A percentile compares a stretch with the other conserved stretches of the same genome.
phyloP scores from a whole-genome alignment of 306 rosid genomes.

The Ceratonia siliqua region DNA sequence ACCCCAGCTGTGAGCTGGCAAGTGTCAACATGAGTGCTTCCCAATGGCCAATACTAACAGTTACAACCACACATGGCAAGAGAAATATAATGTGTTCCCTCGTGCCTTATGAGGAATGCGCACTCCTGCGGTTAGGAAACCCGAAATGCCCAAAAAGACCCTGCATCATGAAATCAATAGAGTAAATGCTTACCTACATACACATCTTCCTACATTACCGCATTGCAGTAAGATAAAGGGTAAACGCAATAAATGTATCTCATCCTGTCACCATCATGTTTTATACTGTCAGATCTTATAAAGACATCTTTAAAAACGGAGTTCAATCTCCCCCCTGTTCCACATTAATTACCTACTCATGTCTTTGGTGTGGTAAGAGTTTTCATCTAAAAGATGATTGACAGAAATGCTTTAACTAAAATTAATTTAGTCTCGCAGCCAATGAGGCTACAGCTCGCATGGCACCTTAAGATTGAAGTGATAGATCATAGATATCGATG shows the following conservation, averaged over 20 bases:
- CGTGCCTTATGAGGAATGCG: constrained; percentile 50
- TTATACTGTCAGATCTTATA: constrained; percentile 5
- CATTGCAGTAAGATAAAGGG: constrained; percentile 1
- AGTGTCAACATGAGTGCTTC: constrained; percentile 39
- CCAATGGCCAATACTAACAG: constrained; percentile 31
- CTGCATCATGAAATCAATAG: constrained; percentile 46
- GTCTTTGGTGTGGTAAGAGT: not conserved
- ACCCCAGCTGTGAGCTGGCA: constrained; percentile 31
- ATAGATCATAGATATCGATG: too few relatives aligned
- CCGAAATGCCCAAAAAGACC: constrained; percentile 78
- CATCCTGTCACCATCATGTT: constrained; percentile 21
- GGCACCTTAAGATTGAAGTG: too few relatives aligned
- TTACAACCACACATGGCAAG: constrained; percentile 39
- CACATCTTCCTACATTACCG: constrained; percentile 14
- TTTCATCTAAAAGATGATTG: not conserved
- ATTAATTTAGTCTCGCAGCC: constrained; percentile 1
- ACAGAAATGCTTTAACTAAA: constrained; percentile 6
- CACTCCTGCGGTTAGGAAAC: constrained; percentile 49
- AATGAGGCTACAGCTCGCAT: too few relatives aligned
- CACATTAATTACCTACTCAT: not conserved
- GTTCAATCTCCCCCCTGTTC: not conserved
- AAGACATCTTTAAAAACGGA: constrained; percentile 5
- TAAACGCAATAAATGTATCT: constrained; percentile 21
- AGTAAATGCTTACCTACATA: constrained; percentile 7
- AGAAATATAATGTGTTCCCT: not conserved